Percentiles rank a stretch among this genome's conserved stretches.
phyloP scores from a whole-genome alignment of 192 early-diverging fungal genomes.

The Phycomyces nitens region DNA sequence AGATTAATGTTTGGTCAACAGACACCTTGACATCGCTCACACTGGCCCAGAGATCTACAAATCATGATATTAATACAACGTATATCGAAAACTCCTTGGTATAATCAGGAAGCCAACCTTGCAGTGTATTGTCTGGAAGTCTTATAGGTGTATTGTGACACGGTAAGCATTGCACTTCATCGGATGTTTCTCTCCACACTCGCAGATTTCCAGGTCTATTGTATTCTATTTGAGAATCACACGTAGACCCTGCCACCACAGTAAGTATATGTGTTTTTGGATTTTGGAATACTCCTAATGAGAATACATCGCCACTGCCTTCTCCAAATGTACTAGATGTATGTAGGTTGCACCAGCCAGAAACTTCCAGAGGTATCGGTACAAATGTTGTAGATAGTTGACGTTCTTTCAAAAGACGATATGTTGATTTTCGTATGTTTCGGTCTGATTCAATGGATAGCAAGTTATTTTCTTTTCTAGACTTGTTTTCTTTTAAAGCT shows the following conservation, averaged over 20 bases:
- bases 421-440: neutral
- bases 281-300: conserved; percentile 8
- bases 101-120: neutral
- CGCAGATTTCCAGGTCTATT: conserved; percentile 26
- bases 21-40: conserved; percentile 22
- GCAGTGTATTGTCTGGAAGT: neutral
- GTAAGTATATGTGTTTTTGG: neutral
- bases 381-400: neutral
- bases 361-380: neutral
- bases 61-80: neutral
- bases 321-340: conserved; percentile 1
- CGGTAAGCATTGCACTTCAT: neutral
- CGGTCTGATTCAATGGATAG: neutral
- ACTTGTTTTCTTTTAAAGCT: neutral
- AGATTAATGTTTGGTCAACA: neutral
- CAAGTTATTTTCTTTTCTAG: neutral
- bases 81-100: conserved; percentile 6
- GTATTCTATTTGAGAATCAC: conserved; percentile 17
- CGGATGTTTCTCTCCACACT: neutral
- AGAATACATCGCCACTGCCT: conserved; percentile 25
- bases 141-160: conserved; percentile 5
- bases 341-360: conserved; percentile 5
- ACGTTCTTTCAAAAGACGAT: neutral
- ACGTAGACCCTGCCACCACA: conserved; percentile 14
- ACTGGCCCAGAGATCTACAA: conserved; percentile 14